Conservation (phyloP, 106 monocot genomes). For the Acorus calamus region DNA sequence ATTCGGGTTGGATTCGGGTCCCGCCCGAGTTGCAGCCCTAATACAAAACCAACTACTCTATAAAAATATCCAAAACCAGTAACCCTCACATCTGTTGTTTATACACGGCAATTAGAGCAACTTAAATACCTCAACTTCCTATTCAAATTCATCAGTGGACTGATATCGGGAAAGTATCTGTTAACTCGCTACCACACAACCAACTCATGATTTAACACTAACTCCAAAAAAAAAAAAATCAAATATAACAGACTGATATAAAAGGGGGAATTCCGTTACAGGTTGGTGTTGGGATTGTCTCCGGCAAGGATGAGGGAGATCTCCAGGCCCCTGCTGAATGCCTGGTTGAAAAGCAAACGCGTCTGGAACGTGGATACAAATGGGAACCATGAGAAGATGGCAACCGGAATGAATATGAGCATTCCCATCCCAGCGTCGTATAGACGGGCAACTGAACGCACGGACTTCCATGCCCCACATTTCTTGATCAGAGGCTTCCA, state of each 20-base stretch:
- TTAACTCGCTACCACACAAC: too few relatives aligned
- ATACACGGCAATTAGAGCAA: too few relatives aligned
- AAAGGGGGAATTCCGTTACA: conserved; percentile 15
- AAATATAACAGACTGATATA: background rate
- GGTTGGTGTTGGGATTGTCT: conserved; percentile 73
- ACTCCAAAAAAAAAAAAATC: too few relatives aligned
- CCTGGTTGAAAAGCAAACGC: conserved; percentile 80
- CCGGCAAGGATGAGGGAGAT: conserved; percentile 96
- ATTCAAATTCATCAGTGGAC: too few relatives aligned
- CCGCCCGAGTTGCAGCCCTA: too few relatives aligned
- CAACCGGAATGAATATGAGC: conserved; percentile 72
- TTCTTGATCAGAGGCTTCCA: conserved; percentile 79
- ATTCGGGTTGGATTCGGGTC: too few relatives aligned
- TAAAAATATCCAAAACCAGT: too few relatives aligned
- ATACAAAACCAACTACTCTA: too few relatives aligned
- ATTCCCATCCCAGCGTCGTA: conserved; percentile 95
- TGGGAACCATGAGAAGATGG: conserved; percentile 84
- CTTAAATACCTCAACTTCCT: too few relatives aligned
- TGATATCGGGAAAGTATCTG: too few relatives aligned
- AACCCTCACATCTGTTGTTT: too few relatives aligned
- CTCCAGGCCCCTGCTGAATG: conserved; percentile 94
- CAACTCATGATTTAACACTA: too few relatives aligned
- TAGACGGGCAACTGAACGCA: conserved; percentile 75
- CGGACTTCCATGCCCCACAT: conserved; percentile 61
- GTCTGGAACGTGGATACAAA: conserved; percentile 96